Evolutionary conservation across 768 basidiomycete genomes (phyloP).

Genomic region (Coprinopsis marcescibilis): DNA sequence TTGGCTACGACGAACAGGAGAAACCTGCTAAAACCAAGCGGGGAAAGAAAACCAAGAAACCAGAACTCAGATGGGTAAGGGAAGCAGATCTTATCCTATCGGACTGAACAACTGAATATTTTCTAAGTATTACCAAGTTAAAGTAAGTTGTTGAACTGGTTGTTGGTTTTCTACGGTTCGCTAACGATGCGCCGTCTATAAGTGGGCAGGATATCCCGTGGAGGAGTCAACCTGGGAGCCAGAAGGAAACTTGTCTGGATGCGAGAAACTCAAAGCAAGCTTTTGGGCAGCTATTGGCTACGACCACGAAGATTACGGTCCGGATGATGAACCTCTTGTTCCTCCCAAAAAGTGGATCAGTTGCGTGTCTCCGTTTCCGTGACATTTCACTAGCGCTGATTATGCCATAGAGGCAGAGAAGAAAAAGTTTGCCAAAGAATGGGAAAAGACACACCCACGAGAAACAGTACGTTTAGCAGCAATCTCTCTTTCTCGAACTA

Average conservation of each 20-base stretch:
- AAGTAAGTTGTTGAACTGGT: constrained; percentile 43
- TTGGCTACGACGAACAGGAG: neutral
- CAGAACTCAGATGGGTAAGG: neutral
- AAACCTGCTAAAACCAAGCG: constrained; percentile 2
- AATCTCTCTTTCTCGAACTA: no score
- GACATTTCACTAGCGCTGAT: constrained; percentile 2
- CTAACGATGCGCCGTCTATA: neutral
- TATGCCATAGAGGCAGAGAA: constrained; percentile 31
- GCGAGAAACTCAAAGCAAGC: constrained; percentile 51
- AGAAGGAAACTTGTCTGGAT: constrained; percentile 49
- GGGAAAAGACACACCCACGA: constrained; percentile 15
- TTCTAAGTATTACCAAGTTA: constrained; percentile 57
- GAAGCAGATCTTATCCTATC: neutral
- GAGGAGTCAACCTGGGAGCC: constrained; percentile 73
- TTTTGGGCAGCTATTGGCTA: constrained; percentile 60
- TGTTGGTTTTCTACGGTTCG: neutral
- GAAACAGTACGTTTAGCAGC: constrained; percentile 5
- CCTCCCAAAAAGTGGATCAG: constrained; percentile 56
- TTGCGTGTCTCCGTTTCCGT: constrained; percentile 20
- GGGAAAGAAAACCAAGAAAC: neutral
- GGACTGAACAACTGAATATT: neutral
- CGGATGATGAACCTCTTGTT: constrained; percentile 35
- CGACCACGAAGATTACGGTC: constrained; percentile 53
- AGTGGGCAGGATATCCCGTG: constrained; percentile 67
- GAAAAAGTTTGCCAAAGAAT: constrained; percentile 29